Conservation (phyloP, 768 basidiomycete genomes). For the Cyclocybe aegerita region DNA sequence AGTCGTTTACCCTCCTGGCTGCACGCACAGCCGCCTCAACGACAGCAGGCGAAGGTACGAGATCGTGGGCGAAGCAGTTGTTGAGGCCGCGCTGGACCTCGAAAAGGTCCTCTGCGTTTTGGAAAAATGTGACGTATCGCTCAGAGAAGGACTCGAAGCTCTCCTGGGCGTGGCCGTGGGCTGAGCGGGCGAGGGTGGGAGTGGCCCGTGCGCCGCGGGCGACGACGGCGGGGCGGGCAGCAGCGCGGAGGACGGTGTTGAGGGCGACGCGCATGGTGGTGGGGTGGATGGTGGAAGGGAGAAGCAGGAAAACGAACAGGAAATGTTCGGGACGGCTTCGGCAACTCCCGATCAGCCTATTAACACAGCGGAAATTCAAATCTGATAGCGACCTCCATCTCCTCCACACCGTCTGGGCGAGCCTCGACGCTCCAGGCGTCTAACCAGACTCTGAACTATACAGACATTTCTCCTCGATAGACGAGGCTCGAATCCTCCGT, state of each 20-base stretch:
- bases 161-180: conserved; percentile 78
- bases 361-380: conserved; percentile 5
- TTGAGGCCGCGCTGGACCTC: conserved; percentile 99
- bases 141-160: conserved; percentile 92
- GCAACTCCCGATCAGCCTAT: conserved; percentile 23
- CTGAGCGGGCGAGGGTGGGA: conserved; percentile 45
- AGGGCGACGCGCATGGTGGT: conserved; percentile 56
- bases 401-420: no score
- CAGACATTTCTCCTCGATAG: no score
- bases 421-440: no score
- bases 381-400: not conserved
- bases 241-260: conserved; percentile 60
- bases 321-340: conserved; percentile 28
- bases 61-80: conserved; percentile 99
- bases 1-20: conserved; percentile 92
- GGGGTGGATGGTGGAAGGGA: conserved; percentile 18
- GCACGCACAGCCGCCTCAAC: conserved; percentile 87
- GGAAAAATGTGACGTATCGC: conserved; percentile 93
- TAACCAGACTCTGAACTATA: no score
- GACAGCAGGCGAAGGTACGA: conserved; percentile 83
- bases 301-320: conserved; percentile 20
- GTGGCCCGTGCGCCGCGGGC: conserved; percentile 35
- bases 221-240: conserved; percentile 47
- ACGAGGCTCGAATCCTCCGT: no score
- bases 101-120: conserved; percentile 91